Evolutionary conservation across 2,329 filamentous ascomycete genomes (phyloP).

Genomic region (Clarireedia homoeocarpa): DNA sequence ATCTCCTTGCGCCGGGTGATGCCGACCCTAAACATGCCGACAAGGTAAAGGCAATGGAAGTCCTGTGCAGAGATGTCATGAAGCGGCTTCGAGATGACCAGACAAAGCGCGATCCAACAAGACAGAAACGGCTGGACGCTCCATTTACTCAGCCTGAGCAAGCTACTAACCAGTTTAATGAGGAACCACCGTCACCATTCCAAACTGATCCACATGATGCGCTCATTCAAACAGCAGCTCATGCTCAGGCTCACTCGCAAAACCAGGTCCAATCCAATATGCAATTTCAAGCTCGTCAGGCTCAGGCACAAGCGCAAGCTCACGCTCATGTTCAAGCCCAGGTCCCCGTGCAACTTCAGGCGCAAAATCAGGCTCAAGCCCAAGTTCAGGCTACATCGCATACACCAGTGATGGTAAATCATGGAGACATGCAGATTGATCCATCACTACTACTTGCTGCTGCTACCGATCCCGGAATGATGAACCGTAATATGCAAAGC

Average conservation of each 20-base stretch:
- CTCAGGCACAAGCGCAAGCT: slow-evolving; percentile 16
- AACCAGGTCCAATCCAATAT: slow-evolving; percentile 15
- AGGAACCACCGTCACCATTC: slow-evolving; percentile 21
- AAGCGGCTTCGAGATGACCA: slow-evolving; percentile 67
- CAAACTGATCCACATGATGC: slow-evolving; percentile 21
- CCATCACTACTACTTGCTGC: slow-evolving; percentile 52
- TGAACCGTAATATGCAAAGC: slow-evolving; percentile 29
- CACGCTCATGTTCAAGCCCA: slow-evolving; percentile 19
- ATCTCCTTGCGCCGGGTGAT: slow-evolving; percentile 43
- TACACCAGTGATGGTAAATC: slow-evolving; percentile 28
- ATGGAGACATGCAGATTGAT: slow-evolving; percentile 53
- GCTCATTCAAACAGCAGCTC: slow-evolving; percentile 22
- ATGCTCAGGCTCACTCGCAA: slow-evolving; percentile 28
- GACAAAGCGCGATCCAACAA: slow-evolving; percentile 44
- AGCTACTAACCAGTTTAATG: slow-evolving; percentile 21
- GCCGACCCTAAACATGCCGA: slow-evolving; percentile 44
- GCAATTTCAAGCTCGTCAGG: slow-evolving; percentile 6
- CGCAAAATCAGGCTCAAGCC: slow-evolving; percentile 15
- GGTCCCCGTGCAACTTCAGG: slow-evolving; percentile 14
- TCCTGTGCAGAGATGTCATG: slow-evolving; percentile 68
- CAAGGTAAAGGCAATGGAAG: slow-evolving; percentile 59
- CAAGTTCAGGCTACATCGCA: slow-evolving; percentile 18
- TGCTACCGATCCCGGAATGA: slow-evolving; percentile 28
- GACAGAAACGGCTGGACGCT: slow-evolving; percentile 32
- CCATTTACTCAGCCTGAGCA: slow-evolving; percentile 13